Evolutionary conservation across 164 flowering plant genomes (phyloP), one percentile per base, ranked within the genome.

Genomic region (Piper betle): DNA sequence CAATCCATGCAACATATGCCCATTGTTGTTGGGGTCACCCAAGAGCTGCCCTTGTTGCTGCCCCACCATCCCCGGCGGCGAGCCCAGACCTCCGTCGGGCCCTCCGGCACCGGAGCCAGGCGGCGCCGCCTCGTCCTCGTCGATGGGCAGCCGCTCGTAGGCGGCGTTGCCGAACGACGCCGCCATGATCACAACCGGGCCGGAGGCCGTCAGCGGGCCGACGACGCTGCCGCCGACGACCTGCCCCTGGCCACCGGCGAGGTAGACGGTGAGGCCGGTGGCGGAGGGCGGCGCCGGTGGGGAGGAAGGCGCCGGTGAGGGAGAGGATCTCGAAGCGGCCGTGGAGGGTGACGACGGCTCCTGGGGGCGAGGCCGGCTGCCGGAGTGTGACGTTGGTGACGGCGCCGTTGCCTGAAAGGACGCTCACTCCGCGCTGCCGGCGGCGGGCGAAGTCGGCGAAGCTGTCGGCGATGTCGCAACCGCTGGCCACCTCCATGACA

Each of bases 141-240:
- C 97, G 33, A 91, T 55, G 1, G 97, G 97, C 3, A 91, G 78
- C 74, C 97, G 65, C 73, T 90, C 97, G 33, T 91, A 91, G 0
- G 97, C 93, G 0, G 96, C 97, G 69, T 91, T 88, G 3, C 96
- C 89, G 55, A 90, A 90, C 0, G 97, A 85, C 2, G 97, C 93
- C 0, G 97, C 92, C 93, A 87, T 87, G 40, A 91, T 77, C 37
- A 91, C 83, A 6, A 91, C 93, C 7, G 95, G 93, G 0, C 97
- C 97, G 0, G 93, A 80, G 0, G 96, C 91, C 3, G 81, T 15
- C 13, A 91, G 81, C 8, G 84, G 86, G 2, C 93, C 96, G 0
- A 79, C 87, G 6, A 85, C 97, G 54, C 84, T 75, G 2, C 97
- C 97, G 0, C 97, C 97, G 6, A 90, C 86, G 7, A 90, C 92